phyloP scores from a whole-genome alignment of 108 stramenopile species.

The Skeletonema potamos region DNA sequence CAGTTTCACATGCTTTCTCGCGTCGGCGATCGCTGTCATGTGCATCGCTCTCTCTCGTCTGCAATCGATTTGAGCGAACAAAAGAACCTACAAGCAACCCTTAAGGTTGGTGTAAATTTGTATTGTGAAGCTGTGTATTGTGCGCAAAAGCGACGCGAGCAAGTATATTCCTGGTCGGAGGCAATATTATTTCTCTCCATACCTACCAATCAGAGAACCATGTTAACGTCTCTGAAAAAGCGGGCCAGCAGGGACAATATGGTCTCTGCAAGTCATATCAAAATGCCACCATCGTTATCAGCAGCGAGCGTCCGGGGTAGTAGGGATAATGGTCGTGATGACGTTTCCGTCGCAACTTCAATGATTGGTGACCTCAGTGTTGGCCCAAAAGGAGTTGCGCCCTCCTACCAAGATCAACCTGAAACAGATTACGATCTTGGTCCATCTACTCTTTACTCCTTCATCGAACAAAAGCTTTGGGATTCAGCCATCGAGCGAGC shows the following conservation, averaged over 20 bases:
- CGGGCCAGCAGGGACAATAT: not conserved
- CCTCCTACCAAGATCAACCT: slow-evolving; percentile 49
- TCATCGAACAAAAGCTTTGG: slow-evolving; percentile 85
- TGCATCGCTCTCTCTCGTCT: too few species aligned
- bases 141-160: too few species aligned
- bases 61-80: too few species aligned
- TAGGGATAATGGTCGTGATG: slow-evolving; percentile 26
- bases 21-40: too few species aligned
- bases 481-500: slow-evolving; percentile 71
- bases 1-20: too few species aligned
- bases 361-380: slow-evolving; percentile 1
- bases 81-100: too few species aligned
- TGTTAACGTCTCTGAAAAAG: not conserved
- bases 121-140: too few species aligned
- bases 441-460: slow-evolving; percentile 75
- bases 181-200: not conserved
- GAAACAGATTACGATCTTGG: slow-evolving; percentile 84
- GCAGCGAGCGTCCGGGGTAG: not conserved
- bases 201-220: not conserved
- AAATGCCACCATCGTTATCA: not conserved
- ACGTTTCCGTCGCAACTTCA: slow-evolving; percentile 13
- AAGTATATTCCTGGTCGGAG: too few species aligned
- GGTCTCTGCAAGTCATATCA: not conserved
- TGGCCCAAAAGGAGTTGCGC: not conserved
- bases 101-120: too few species aligned